Conservation (phyloP, 257 asterid genomes). For the Schizonepeta tenuifolia region DNA sequence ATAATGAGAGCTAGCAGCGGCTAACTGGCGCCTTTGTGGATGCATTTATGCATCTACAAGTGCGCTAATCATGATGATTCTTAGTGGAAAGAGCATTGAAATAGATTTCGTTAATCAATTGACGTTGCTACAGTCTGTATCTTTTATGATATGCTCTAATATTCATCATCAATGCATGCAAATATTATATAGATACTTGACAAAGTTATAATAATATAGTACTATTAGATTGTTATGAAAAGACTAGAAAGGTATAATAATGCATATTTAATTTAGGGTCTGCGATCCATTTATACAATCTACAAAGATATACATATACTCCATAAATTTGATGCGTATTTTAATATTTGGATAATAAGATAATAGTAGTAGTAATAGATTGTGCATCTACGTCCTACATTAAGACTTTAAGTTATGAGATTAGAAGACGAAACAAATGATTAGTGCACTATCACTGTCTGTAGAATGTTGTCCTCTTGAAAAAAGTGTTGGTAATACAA, state of each 20-base stretch:
- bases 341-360: background rate
- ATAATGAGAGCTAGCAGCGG: no score
- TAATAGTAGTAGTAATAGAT: background rate
- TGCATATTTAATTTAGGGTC: background rate
- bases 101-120: background rate
- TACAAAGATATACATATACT: background rate
- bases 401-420: background rate
- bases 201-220: no score
- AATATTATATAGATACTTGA: no score
- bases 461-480: slow-evolving; percentile 25
- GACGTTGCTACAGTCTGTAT: background rate
- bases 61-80: background rate
- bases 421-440: slow-evolving; percentile 40
- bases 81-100: background rate
- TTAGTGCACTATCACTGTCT: slow-evolving; percentile 42
- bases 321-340: background rate
- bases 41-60: no score
- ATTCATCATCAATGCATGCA: background rate
- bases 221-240: background rate
- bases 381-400: slow-evolving; percentile 20
- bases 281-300: background rate
- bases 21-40: no score
- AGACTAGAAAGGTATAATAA: background rate
- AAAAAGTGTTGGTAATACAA: slow-evolving; percentile 10
- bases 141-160: background rate